A percentile compares a stretch with the other conserved stretches of the same genome.
Conservation (phyloP, 2,329 filamentous ascomycete genomes). For the Metarhizium album region DNA sequence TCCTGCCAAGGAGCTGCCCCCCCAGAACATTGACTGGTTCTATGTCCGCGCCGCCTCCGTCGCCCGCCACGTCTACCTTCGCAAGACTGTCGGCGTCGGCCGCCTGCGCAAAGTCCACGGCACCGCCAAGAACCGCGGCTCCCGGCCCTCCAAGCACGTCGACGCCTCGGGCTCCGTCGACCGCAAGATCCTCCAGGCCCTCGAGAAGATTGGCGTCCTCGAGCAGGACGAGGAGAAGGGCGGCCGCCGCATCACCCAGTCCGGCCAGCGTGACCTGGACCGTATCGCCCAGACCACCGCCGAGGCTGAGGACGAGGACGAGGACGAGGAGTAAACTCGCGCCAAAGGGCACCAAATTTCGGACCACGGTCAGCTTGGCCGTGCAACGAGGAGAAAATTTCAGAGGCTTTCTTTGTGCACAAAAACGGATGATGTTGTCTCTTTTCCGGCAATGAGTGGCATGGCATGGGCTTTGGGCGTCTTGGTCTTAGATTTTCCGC, state of each 20-base stretch:
- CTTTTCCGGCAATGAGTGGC: slow-evolving; percentile 1
- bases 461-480: slow-evolving; percentile 23
- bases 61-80: slow-evolving; percentile 96
- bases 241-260: slow-evolving; percentile 95
- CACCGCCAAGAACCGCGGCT: slow-evolving; percentile 92
- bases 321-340: slow-evolving; percentile 53
- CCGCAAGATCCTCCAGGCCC: slow-evolving; percentile 92
- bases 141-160: slow-evolving; percentile 85
- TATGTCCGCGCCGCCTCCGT: slow-evolving; percentile 84
- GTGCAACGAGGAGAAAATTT: slow-evolving; percentile 11
- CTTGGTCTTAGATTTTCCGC: slow-evolving; percentile 27
- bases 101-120: slow-evolving; percentile 95
- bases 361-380: neutral
- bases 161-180: slow-evolving; percentile 92
- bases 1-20: slow-evolving; percentile 91
- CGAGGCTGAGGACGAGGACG: slow-evolving; percentile 59
- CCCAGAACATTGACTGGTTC: slow-evolving; percentile 97
- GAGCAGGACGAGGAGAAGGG: slow-evolving; percentile 98
- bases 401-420: slow-evolving; percentile 8
- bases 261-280: slow-evolving; percentile 98
- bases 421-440: slow-evolving; percentile 17
- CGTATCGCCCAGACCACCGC: slow-evolving; percentile 76
- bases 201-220: slow-evolving; percentile 98
- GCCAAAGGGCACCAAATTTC: too few species aligned
- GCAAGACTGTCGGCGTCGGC: slow-evolving; percentile 98